Evolutionary conservation across 176 grass and related monocot species (phyloP).

Genomic region (Oryza officinalis): DNA sequence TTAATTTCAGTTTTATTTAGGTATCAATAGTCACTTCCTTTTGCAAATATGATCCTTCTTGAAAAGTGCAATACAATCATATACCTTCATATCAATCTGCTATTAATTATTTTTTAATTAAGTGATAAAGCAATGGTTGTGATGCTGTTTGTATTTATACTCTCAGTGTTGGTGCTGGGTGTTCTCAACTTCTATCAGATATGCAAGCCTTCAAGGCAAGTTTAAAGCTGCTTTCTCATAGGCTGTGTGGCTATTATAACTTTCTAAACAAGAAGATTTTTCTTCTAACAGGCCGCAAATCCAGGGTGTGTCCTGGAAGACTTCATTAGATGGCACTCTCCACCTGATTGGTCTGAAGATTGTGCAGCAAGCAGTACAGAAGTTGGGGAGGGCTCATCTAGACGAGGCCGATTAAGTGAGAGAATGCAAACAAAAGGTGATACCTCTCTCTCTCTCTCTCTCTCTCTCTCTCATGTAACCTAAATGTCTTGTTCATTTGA

Average conservation of each 20-base stretch:
- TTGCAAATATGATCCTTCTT: slow-evolving; percentile 8
- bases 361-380: slow-evolving; percentile 35
- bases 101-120: not conserved
- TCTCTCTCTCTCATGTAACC: slow-evolving; percentile 1
- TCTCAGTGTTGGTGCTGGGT: slow-evolving; percentile 91
- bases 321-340: slow-evolving; percentile 96
- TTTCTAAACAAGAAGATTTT: slow-evolving; percentile 27
- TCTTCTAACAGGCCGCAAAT: slow-evolving; percentile 75
- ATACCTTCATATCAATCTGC: slow-evolving; percentile 11
- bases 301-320: slow-evolving; percentile 97
- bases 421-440: slow-evolving; percentile 97
- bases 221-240: slow-evolving; percentile 33
- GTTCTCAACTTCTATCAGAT: slow-evolving; percentile 96
- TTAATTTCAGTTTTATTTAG: not conserved
- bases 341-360: slow-evolving; percentile 91
- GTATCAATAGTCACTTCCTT: slow-evolving; percentile 7
- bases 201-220: slow-evolving; percentile 99
- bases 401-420: slow-evolving; percentile 73
- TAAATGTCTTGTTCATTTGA: slow-evolving; percentile 31
- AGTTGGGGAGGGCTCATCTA: slow-evolving; percentile 80
- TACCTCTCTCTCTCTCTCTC: slow-evolving; percentile 7
- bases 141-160: slow-evolving; percentile 42
- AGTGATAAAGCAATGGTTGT: slow-evolving; percentile 30
- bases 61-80: not conserved
- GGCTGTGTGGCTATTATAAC: slow-evolving; percentile 1